phyloP scores from a whole-genome alignment of 2,329 filamentous ascomycete genomes.

The Colletotrichum australisinense region DNA sequence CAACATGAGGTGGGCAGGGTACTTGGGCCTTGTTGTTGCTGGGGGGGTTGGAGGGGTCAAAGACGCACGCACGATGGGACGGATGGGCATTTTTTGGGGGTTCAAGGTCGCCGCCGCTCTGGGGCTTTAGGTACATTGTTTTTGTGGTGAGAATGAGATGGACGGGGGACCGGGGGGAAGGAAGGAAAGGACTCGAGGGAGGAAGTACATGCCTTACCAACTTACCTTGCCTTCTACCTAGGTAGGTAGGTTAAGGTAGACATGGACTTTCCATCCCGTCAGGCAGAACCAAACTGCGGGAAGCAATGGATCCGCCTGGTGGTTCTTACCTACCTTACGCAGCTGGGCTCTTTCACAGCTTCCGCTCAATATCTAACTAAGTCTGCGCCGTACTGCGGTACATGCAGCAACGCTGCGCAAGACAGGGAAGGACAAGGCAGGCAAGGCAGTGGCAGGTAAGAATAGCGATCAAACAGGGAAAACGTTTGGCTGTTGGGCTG shows the following conservation, averaged over 20 bases:
- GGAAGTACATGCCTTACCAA: background rate
- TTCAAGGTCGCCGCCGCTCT: background rate
- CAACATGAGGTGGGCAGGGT: constrained; percentile 18
- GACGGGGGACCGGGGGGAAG: background rate
- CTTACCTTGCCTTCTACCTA: too few species aligned
- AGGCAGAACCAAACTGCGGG: constrained; percentile 1
- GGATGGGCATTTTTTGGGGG: background rate
- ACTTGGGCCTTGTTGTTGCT: constrained; percentile 18
- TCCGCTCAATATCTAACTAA: background rate
- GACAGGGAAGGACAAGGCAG: background rate
- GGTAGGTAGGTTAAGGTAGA: background rate
- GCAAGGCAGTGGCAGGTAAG: constrained; percentile 28
- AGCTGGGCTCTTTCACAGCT: background rate
- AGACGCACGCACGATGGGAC: background rate
- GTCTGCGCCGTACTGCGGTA: background rate
- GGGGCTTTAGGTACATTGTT: background rate
- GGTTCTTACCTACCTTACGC: background rate
- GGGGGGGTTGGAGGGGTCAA: constrained; percentile 30
- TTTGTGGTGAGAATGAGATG: background rate
- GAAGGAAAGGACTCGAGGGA: too few species aligned
- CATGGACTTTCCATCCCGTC: background rate
- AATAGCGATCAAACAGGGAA: constrained; percentile 28
- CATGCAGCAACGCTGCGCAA: background rate
- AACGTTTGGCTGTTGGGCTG: constrained; percentile 34
- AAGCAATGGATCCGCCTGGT: background rate